Base-by-base conservation (phyloP, 1,284 basidiomycete species). In the Boletus chippewaensis region DNA sequence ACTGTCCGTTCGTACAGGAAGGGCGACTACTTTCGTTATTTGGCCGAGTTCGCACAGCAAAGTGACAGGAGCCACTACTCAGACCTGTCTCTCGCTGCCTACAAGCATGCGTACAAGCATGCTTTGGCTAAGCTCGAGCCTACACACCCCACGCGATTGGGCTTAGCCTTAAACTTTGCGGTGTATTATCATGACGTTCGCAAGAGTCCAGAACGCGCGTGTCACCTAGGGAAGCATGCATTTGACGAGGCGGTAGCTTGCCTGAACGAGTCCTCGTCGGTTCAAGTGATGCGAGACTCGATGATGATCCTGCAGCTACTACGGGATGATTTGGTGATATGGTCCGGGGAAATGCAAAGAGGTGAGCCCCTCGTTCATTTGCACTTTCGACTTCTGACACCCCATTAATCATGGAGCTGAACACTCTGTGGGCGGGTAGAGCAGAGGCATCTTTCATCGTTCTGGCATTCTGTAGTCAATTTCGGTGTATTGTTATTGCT, bases 151-250 rank as follows among this genome's bases (percentile, higher is more conserved):
- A 86, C 83, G 12, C 74, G 94, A 64, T 77, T 97, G 52, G 94
- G 94, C 54, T 77, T 97, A 47, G 93, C 94, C 40, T 80, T 97
- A 65, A 97, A 96, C 77, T 96, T 97, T 73, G 90, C 91, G 43
- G 93, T 97, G 57, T 97, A 93, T 75, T 96, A 92, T 74, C 94
- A 95, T 72, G 93, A 96, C 72, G 94, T 96, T 66, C 79, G 87
- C 64, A 89, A 91, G 73, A 90, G 86, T 62, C 91, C 93, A 52
- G 90, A 95, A 69, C 80, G 90, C 57, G 94, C 93, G 42, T 95
- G 92, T 72, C 91, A 93, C 70, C 79, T 96, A 57, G 94, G 83
- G 2, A 85, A 86, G 61, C 79, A 80, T 55, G 82, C 83, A 2
- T 84, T 85, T 56, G 84, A 85, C 59, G 81, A 84, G 57, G 84